Conservation (phyloP, 148 eudicot genomes). For the Hydrangea macrophylla region DNA sequence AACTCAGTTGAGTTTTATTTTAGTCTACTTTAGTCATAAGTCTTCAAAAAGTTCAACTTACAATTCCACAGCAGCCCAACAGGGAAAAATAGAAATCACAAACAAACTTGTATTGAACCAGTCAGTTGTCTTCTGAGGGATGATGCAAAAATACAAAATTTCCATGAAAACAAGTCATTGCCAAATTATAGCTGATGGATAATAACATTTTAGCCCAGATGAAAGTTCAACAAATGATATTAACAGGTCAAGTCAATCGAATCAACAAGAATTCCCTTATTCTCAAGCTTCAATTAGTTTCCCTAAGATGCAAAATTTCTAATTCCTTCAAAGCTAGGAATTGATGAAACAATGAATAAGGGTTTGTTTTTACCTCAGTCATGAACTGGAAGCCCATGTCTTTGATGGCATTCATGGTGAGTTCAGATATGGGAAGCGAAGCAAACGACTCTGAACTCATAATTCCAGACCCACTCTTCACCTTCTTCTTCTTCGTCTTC, state of each 20-base stretch:
- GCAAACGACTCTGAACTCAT: slow-evolving; percentile 64
- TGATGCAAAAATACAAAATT: not conserved
- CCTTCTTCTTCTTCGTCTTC: slow-evolving; percentile 24
- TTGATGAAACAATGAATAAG: not conserved
- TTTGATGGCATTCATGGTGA: slow-evolving; percentile 45
- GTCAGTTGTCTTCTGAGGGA: not conserved
- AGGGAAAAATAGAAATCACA: no score
- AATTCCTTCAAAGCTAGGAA: no score
- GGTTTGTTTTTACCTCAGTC: slow-evolving; percentile 60
- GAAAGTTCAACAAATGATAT: not conserved
- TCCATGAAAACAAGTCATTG: not conserved
- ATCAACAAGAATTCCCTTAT: not conserved
- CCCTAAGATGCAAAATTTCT: no score
- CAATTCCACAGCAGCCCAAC: no score
- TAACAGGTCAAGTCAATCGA: no score
- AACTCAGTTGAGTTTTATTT: not conserved
- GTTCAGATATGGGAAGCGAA: slow-evolving; percentile 49
- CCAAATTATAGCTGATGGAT: not conserved
- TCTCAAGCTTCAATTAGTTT: not conserved
- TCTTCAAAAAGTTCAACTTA: no score
- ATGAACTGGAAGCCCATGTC: slow-evolving; percentile 55
- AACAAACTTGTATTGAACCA: no score
- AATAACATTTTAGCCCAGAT: not conserved
- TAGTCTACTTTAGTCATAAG: not conserved
- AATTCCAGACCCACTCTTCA: slow-evolving; percentile 52